A percentile compares a stretch with the other conserved stretches of the same genome.
These are phyloP conservation scores for Onygena corvina DNA, from an alignment of 2,329 filamentous ascomycete genomes.

Conservation along the genomic window DNA sequence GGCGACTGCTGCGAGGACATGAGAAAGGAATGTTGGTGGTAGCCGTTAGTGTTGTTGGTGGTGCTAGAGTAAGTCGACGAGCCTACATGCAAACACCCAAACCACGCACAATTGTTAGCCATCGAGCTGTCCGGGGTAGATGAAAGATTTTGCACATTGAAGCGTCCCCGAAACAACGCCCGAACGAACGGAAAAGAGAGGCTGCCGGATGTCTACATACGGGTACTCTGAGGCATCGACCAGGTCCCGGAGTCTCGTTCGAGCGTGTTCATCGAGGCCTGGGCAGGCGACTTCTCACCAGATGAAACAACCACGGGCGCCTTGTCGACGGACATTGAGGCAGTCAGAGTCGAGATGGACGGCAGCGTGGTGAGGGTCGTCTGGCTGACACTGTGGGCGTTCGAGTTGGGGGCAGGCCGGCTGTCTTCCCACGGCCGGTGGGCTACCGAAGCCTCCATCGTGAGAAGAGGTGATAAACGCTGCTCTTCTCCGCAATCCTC, in stretches of 20 bases:
- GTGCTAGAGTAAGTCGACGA: slow-evolving; percentile 40
- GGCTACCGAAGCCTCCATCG: slow-evolving; percentile 21
- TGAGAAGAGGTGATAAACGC: too few relatives aligned
- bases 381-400: slow-evolving; percentile 30
- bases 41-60: slow-evolving; percentile 33
- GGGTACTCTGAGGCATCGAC: slow-evolving; percentile 48
- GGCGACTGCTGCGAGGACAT: slow-evolving; percentile 36
- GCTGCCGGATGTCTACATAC: slow-evolving; percentile 30
- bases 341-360: slow-evolving; percentile 38
- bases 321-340: slow-evolving; percentile 28
- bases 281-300: slow-evolving; percentile 32
- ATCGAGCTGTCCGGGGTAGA: too few relatives aligned
- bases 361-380: slow-evolving; percentile 35
- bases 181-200: not conserved
- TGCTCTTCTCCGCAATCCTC: too few relatives aligned
- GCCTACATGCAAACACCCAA: slow-evolving; percentile 28
- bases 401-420: slow-evolving; percentile 12
- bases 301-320: slow-evolving; percentile 18
- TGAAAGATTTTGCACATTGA: too few relatives aligned
- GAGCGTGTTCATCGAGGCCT: slow-evolving; percentile 34
- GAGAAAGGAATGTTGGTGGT: slow-evolving; percentile 35
- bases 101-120: not conserved
- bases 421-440: slow-evolving; percentile 36
- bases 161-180: not conserved
- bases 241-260: slow-evolving; percentile 49